Evolutionary conservation across 2,329 filamentous ascomycete species (phyloP), one percentile per base, ranked within the genome.

Genomic region (Basipetospora sp.): DNA sequence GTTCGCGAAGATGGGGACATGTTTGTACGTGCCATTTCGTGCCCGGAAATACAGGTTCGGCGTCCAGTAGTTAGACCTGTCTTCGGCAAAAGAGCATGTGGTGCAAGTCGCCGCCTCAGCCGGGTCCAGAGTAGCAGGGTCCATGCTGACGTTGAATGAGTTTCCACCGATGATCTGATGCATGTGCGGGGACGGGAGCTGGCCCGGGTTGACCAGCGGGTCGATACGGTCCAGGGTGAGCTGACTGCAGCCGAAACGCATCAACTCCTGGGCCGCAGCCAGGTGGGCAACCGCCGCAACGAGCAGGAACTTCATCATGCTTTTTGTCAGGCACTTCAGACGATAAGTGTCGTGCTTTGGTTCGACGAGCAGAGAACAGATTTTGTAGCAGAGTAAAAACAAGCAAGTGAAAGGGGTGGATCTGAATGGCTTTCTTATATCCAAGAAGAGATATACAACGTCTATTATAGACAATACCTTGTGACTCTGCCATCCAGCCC

Each of bases 1-100:
- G 44, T 65, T 69, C 53, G 70, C 69, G 34, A 74, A 80, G 54
- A 78, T 78, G 47, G 82, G 50, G 33, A 85, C 71, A 47, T 73
- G 74, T 43, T 69, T 65, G 46, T 85, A 66, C 39, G 60, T 64
- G 41, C 53, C 51, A 55, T 77, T 40, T 19, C 47, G 45, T 15
- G 50, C 49, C 18, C 50, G 50, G 48, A 53, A 55, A 47, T 53
- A 55, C 40, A 58, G 36, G 32, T 52, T 49, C 11, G 53, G 52
- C 4, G 53, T 55, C 52, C 52, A 55, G 48, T 55, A 55, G 45
- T 58, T 55, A 33, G 44, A 49, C 40, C 48, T 40, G 43, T 57
- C 56, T 38, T 53, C 53, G 20, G 46, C 49, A 34, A 57, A 56
- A 15, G 53, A 51, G 41, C 56, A 59, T 10, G 47, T 58, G 3